Evolutionary conservation across 208 protist species (phyloP).

Genomic region (Acanthamoeba sp.): DNA sequence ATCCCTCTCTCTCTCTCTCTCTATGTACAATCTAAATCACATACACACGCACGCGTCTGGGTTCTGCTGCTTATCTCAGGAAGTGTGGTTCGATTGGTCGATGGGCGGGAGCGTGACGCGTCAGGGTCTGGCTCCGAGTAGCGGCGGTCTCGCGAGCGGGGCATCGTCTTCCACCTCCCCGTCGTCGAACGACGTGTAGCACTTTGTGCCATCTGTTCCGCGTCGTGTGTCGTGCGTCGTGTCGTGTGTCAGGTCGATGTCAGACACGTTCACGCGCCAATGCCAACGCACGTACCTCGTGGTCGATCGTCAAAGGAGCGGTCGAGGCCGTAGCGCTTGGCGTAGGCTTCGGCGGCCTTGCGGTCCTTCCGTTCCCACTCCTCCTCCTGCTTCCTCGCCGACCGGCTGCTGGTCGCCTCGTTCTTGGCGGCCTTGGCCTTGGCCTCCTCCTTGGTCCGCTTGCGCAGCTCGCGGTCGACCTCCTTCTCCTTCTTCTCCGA

Average conservation of each 20-base stretch:
- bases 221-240: not conserved
- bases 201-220: not conserved
- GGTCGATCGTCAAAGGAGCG: not conserved
- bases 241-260: not conserved
- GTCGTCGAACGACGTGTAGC: slow-evolving; percentile 35
- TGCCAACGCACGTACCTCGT: not conserved
- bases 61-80: no score
- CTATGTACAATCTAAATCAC: no score
- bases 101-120: no score
- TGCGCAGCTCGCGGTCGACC: not conserved
- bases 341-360: slow-evolving; percentile 42
- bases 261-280: not conserved
- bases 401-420: not conserved
- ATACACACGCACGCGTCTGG: no score
- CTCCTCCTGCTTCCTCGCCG: not conserved
- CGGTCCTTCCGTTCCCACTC: slow-evolving; percentile 7
- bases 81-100: no score
- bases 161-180: not conserved
- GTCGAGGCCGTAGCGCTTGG: slow-evolving; percentile 10
- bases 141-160: not conserved
- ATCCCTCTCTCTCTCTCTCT: no score
- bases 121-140: not conserved
- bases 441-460: slow-evolving; percentile 20
- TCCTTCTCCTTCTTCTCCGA: slow-evolving; percentile 20
- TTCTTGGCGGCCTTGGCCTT: not conserved